phyloP scores from a whole-genome alignment of 2,329 filamentous ascomycete genomes.

The Sclerotinia spermophila region DNA sequence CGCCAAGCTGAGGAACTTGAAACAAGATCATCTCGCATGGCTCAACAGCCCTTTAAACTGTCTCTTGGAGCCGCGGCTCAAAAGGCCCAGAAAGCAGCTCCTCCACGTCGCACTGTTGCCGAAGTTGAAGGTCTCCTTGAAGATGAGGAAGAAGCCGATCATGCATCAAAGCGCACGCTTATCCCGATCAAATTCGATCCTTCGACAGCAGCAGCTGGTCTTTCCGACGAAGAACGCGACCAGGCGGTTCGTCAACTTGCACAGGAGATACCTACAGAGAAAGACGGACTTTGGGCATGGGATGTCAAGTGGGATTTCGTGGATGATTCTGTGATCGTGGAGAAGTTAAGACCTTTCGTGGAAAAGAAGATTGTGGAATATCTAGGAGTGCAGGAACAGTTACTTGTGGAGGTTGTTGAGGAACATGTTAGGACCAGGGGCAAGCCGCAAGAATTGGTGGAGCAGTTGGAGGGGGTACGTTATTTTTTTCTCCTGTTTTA shows the following conservation, averaged over 20 bases:
- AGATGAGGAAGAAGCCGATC: slow-evolving; percentile 82
- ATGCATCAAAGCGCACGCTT: slow-evolving; percentile 67
- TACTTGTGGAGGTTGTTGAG: slow-evolving; percentile 89
- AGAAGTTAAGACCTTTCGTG: slow-evolving; percentile 89
- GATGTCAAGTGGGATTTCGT: slow-evolving; percentile 88
- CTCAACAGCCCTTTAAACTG: slow-evolving; percentile 81
- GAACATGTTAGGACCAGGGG: slow-evolving; percentile 76
- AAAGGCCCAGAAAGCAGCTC: slow-evolving; percentile 55
- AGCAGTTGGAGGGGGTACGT: slow-evolving; percentile 78
- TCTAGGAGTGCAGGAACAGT: slow-evolving; percentile 91
- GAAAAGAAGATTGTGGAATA: slow-evolving; percentile 98
- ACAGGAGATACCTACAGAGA: slow-evolving; percentile 83
- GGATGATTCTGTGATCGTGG: slow-evolving; percentile 73
- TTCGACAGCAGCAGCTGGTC: slow-evolving; percentile 56
- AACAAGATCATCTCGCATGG: slow-evolving; percentile 41
- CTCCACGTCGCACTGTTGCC: slow-evolving; percentile 74
- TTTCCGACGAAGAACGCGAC: slow-evolving; percentile 83
- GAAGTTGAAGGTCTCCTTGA: slow-evolving; percentile 94
- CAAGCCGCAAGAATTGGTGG: slow-evolving; percentile 74
- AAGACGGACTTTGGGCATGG: slow-evolving; percentile 88
- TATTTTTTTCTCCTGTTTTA: slow-evolving; percentile 8
- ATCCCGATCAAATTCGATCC: slow-evolving; percentile 81
- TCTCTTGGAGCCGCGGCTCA: slow-evolving; percentile 87
- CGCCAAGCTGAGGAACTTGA: slow-evolving; percentile 76
- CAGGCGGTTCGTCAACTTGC: slow-evolving; percentile 79